phyloP scores from a whole-genome alignment of 176 grass and related monocot genomes.

The Olyra latifolia region DNA sequence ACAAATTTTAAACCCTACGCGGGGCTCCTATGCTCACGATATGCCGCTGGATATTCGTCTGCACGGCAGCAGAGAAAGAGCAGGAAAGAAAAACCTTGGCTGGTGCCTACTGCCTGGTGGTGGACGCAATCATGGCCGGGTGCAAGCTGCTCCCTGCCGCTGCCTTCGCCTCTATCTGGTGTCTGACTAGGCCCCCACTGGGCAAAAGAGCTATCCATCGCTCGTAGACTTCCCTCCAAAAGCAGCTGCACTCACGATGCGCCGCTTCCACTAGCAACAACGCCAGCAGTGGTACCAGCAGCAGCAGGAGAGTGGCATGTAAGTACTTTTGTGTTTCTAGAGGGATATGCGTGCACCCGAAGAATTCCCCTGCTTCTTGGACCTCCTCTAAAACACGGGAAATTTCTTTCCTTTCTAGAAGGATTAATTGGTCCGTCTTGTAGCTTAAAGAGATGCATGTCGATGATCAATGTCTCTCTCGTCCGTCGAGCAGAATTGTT shows the following conservation, averaged over 20 bases:
- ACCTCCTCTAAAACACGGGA: too few species aligned
- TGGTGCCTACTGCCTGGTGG: background rate
- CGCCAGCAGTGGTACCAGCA: background rate
- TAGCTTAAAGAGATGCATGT: too few species aligned
- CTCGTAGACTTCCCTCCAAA: conserved; percentile 13
- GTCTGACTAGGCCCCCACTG: conserved; percentile 37
- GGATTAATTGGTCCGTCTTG: too few species aligned
- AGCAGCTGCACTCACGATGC: background rate
- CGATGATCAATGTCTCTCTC: too few species aligned
- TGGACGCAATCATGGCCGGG: conserved; percentile 12
- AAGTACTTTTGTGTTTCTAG: too few species aligned
- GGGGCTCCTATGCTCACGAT: too few species aligned
- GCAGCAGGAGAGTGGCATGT: background rate
- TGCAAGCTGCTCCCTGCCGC: background rate
- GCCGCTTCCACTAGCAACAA: conserved; percentile 26
- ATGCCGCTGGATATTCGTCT: conserved; percentile 39
- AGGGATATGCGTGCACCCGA: too few species aligned
- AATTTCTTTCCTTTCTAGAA: too few species aligned
- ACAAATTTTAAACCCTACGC: too few species aligned
- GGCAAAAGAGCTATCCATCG: background rate
- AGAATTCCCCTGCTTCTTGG: too few species aligned
- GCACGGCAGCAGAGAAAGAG: background rate
- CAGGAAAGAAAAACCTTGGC: background rate
- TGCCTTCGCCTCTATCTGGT: background rate
- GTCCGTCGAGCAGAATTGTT: too few species aligned